A percentile compares a stretch with the other conserved stretches of the same genome.
phyloP scores from a whole-genome alignment of 441 rosid genomes.

The Dalechampia spathulata region DNA sequence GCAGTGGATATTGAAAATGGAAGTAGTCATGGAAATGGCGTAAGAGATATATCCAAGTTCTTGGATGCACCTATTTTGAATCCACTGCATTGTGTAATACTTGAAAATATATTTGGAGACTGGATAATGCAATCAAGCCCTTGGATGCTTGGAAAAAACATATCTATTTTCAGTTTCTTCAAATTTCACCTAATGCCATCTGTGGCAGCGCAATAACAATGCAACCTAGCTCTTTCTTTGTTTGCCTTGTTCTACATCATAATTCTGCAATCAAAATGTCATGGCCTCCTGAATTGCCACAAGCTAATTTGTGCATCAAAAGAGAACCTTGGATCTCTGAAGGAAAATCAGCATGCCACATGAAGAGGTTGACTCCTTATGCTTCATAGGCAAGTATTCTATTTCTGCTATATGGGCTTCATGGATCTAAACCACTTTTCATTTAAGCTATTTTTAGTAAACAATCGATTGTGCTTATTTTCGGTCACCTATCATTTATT shows the following conservation, averaged over 20 bases:
- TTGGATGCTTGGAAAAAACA: slow-evolving; percentile 3
- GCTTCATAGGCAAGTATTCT: slow-evolving; percentile 59
- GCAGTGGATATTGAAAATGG: slow-evolving; percentile 2
- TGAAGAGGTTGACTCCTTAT: slow-evolving; percentile 27
- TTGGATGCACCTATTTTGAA: not conserved
- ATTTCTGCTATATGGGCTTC: slow-evolving; percentile 29
- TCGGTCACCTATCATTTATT: slow-evolving; percentile 4
- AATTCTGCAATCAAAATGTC: no score
- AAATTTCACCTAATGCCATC: not conserved
- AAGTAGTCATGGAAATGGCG: slow-evolving; percentile 4
- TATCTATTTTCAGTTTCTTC: not conserved
- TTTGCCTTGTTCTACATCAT: not conserved
- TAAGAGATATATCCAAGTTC: slow-evolving; percentile 5
- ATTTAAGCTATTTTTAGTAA: no score
- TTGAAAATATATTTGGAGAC: slow-evolving; percentile 6
- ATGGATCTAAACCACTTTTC: slow-evolving; percentile 32
- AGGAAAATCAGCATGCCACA: slow-evolving; percentile 25
- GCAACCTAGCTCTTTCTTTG: slow-evolving; percentile 9
- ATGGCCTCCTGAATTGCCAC: no score
- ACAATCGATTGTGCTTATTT: slow-evolving; percentile 11
- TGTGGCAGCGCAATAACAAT: slow-evolving; percentile 1
- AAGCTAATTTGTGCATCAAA: slow-evolving; percentile 24
- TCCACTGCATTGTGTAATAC: slow-evolving; percentile 5
- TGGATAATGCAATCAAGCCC: not conserved
- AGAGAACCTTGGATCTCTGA: slow-evolving; percentile 17